Percentiles rank a stretch among this genome's conserved stretches.
These are phyloP conservation scores for Pseudozyma pruni DNA, from an alignment of 1,284 basidiomycete genomes.

Conservation along the genomic window DNA sequence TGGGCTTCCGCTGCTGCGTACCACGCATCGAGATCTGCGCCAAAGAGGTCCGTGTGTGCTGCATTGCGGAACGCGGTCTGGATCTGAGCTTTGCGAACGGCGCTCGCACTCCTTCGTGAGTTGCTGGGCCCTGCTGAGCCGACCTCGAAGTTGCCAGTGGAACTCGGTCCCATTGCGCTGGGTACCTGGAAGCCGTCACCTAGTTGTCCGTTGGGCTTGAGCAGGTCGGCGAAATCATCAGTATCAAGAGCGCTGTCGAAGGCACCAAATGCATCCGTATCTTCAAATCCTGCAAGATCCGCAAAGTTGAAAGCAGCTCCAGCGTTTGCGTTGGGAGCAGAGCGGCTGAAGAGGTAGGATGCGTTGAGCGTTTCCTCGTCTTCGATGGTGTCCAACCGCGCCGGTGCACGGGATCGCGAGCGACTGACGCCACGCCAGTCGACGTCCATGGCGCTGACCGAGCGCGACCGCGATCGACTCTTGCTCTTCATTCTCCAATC, in stretches of 20 bases:
- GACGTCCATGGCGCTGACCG: conserved; percentile 83
- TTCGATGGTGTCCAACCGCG: conserved; percentile 47
- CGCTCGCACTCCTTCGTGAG: conserved; percentile 28
- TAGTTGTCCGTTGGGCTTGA: conserved; percentile 15
- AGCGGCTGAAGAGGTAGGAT: conserved; percentile 45
- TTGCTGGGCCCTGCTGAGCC: conserved; percentile 16
- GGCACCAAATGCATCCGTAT: conserved; percentile 32
- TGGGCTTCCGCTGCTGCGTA: conserved; percentile 23
- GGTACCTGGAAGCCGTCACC: conserved; percentile 11
- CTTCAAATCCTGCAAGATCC: conserved; percentile 45
- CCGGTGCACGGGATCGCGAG: conserved; percentile 86
- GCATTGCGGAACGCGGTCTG: conserved; percentile 58
- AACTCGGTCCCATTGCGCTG: conserved; percentile 4
- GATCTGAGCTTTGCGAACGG: conserved; percentile 46
- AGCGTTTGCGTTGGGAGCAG: conserved; percentile 40
- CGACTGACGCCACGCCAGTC: conserved; percentile 93
- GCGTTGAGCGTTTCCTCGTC: conserved; percentile 43
- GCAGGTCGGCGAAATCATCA: conserved; percentile 36
- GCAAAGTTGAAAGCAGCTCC: conserved; percentile 45
- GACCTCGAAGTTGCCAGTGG: conserved; percentile 14
- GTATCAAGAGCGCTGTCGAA: conserved; percentile 47
- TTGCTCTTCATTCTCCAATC: conserved; percentile 67
- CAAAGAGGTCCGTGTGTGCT: conserved; percentile 60
- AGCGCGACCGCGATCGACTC: conserved; percentile 69
- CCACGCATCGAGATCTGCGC: conserved; percentile 43